Conservation (phyloP, 2,329 filamentous ascomycete genomes). For the Ceratocystis papillata region DNA sequence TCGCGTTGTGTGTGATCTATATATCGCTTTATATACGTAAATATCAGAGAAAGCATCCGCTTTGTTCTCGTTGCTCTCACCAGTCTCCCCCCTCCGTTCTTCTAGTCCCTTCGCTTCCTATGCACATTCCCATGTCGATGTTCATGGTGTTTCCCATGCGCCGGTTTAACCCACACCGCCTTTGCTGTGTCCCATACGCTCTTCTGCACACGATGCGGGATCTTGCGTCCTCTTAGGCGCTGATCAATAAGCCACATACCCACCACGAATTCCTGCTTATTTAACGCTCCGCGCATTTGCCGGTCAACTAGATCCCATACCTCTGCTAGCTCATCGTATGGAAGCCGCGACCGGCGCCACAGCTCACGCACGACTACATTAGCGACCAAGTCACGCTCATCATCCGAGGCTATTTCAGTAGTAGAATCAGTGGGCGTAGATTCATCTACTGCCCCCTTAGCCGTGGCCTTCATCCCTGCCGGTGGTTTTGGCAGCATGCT, state of each 20-base stretch:
- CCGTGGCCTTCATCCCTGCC: neutral
- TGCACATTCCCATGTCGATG: neutral
- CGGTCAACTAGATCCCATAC: conserved; percentile 67
- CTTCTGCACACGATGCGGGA: conserved; percentile 57
- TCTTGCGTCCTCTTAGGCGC: conserved; percentile 65
- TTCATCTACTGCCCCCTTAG: neutral
- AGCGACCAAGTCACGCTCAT: conserved; percentile 44
- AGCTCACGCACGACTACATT: conserved; percentile 63
- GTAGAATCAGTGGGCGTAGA: conserved; percentile 14
- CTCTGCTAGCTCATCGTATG: conserved; percentile 56
- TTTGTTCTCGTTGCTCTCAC: neutral
- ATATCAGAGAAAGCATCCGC: neutral
- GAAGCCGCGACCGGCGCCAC: conserved; percentile 61
- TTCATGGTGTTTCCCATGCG: neutral
- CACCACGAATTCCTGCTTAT: conserved; percentile 65
- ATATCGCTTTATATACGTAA: neutral
- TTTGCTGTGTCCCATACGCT: conserved; percentile 65
- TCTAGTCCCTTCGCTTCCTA: neutral
- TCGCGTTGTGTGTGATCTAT: conserved; percentile 6
- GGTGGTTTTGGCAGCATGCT: neutral
- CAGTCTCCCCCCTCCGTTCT: neutral
- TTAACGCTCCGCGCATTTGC: conserved; percentile 44
- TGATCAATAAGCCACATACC: conserved; percentile 77
- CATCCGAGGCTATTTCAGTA: conserved; percentile 24
- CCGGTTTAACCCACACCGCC: conserved; percentile 34